Percentiles rank a stretch among this genome's conserved stretches.
Conservation (phyloP, 2,329 filamentous ascomycete genomes). For the Paraconiothyrium brasiliense region DNA sequence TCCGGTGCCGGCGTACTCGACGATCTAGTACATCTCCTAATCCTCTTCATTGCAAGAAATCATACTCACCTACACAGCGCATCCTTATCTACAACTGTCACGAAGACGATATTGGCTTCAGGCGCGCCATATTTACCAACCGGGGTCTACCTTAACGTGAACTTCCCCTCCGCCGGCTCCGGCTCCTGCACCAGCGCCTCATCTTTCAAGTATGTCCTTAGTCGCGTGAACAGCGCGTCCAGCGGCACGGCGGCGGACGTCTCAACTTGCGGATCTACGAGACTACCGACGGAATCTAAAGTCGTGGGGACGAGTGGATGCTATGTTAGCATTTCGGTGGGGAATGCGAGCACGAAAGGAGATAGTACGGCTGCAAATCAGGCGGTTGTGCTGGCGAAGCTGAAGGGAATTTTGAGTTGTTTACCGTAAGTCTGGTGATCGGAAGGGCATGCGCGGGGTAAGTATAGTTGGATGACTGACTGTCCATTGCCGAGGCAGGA, state of each 20-base stretch:
- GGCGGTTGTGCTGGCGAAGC: constrained; percentile 5
- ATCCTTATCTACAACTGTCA: background rate
- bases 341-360: constrained; percentile 5
- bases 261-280: background rate
- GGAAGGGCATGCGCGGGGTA: background rate
- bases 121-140: background rate
- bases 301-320: background rate
- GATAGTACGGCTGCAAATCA: constrained; percentile 2
- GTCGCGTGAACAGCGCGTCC: background rate
- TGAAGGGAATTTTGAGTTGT: constrained; percentile 5
- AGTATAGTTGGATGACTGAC: background rate
- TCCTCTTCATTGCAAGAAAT: background rate
- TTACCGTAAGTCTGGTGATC: background rate
- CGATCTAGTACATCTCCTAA: background rate
- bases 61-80: background rate
- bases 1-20: background rate
- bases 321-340: constrained; percentile 4
- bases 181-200: background rate
- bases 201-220: background rate
- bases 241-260: background rate
- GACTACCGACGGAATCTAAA: background rate
- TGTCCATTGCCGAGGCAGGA: background rate
- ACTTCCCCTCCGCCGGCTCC: background rate
- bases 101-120: background rate
- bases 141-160: constrained; percentile 1